phyloP scores from a whole-genome alignment of 2,329 filamentous ascomycete species.

The Neoarthrinium moseri region DNA sequence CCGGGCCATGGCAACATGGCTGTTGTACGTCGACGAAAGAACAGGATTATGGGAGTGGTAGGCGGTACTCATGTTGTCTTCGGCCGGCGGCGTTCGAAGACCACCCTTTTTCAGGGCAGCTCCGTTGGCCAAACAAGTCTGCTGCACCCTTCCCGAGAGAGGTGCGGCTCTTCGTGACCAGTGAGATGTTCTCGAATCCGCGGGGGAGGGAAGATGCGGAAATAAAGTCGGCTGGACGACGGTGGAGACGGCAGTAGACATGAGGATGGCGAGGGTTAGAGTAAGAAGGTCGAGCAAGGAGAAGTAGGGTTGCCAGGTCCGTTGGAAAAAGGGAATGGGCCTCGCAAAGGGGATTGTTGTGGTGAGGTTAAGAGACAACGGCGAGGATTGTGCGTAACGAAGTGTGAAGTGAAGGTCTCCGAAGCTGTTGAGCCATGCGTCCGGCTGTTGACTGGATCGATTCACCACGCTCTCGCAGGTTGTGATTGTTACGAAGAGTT shows the following conservation, averaged over 20 bases:
- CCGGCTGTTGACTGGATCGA: neutral
- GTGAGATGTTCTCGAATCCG: constrained; percentile 14
- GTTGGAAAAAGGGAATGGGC: neutral
- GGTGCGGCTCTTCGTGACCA: constrained; percentile 16
- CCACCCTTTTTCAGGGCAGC: constrained; percentile 32
- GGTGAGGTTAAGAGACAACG: neutral
- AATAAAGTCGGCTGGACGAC: constrained; percentile 20
- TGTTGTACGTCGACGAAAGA: constrained; percentile 44
- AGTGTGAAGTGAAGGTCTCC: constrained; percentile 5
- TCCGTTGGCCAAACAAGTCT: constrained; percentile 18
- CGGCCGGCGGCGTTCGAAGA: constrained; percentile 49
- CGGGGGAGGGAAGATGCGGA: constrained; percentile 25
- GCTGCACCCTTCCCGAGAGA: constrained; percentile 16
- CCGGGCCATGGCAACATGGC: constrained; percentile 38
- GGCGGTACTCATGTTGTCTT: constrained; percentile 51
- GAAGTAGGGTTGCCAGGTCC: neutral
- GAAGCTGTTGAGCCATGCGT: constrained; percentile 3
- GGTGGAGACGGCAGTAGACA: constrained; percentile 29
- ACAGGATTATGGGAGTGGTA: constrained; percentile 45
- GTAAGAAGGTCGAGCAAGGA: neutral
- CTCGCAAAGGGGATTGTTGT: neutral
- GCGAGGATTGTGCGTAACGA: neutral
- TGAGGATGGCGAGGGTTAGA: constrained; percentile 10
- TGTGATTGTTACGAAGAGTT: constrained; percentile 5
- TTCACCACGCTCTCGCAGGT: neutral